Evolutionary conservation across 768 basidiomycete genomes (phyloP).

Genomic region (Nidularia sp.): DNA sequence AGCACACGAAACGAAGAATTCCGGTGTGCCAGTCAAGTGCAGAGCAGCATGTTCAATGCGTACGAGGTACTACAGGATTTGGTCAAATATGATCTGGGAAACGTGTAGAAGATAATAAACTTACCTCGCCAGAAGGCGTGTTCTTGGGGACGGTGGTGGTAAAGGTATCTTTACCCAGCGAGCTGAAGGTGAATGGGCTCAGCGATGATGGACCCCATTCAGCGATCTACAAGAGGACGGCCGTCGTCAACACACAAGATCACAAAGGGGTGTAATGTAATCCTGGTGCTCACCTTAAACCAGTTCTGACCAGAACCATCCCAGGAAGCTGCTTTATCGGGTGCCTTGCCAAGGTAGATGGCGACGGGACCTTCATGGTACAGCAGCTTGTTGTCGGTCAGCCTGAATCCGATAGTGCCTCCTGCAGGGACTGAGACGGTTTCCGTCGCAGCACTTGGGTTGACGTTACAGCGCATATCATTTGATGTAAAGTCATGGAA

Average conservation of each 20-base stretch:
- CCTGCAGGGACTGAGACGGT: constrained; percentile 35
- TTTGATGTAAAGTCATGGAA: constrained; percentile 21
- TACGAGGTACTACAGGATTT: constrained; percentile 29
- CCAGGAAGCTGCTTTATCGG: constrained; percentile 33
- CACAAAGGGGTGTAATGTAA: constrained; percentile 10
- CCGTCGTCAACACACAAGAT: background rate
- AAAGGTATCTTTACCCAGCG: constrained; percentile 24
- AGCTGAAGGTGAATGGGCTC: constrained; percentile 31
- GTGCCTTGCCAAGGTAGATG: constrained; percentile 46
- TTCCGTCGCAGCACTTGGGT: constrained; percentile 24
- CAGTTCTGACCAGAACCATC: constrained; percentile 46
- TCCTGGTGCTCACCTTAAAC: constrained; percentile 40
- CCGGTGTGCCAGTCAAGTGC: constrained; percentile 39
- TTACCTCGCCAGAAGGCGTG: constrained; percentile 39
- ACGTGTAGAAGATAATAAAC: background rate
- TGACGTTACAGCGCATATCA: constrained; percentile 32
- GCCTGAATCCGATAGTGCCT: constrained; percentile 32
- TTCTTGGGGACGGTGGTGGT: constrained; percentile 33
- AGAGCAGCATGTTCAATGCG: constrained; percentile 45
- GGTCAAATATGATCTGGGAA: background rate
- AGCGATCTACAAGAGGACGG: constrained; percentile 21
- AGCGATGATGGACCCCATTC: constrained; percentile 35
- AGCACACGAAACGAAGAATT: constrained; percentile 46
- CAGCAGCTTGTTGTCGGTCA: constrained; percentile 26
- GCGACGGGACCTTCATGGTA: constrained; percentile 42